These are phyloP conservation scores for Candida methanosorbosa DNA, from an alignment of 805 yeast species.

Conservation along the genomic window DNA sequence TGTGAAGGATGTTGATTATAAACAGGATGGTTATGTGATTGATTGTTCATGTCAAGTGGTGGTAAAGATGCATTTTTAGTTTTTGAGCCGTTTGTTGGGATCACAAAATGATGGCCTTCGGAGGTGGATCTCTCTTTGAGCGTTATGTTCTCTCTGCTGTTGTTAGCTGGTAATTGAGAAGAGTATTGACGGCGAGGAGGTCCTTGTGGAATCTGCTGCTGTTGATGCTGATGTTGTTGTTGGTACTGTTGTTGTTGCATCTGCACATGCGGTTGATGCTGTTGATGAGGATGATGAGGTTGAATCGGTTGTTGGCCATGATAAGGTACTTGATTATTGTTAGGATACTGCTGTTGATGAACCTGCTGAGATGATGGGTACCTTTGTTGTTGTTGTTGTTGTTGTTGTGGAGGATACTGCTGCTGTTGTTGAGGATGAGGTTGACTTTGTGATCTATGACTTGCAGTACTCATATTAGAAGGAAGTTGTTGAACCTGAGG, in stretches of 20 bases:
- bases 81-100: too few relatives aligned
- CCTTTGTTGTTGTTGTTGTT: neutral
- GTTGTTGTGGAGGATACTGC: slow-evolving; percentile 4
- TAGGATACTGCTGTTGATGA: slow-evolving; percentile 4
- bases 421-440: slow-evolving; percentile 6
- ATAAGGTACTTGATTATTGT: neutral
- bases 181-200: too few relatives aligned
- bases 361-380: slow-evolving; percentile 1
- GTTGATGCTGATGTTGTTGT: slow-evolving; percentile 7
- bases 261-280: slow-evolving; percentile 3
- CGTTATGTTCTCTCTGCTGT: too few relatives aligned
- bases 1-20: neutral
- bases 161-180: too few relatives aligned
- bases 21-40: neutral
- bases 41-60: too few relatives aligned
- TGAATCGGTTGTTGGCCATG: neutral
- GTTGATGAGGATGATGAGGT: neutral
- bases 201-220: slow-evolving; percentile 6
- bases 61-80: too few relatives aligned
- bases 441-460: too few relatives aligned
- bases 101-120: too few relatives aligned
- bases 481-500: too few relatives aligned
- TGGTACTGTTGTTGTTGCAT: slow-evolving; percentile 6
- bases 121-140: too few relatives aligned
- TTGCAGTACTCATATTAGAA: too few relatives aligned